Conservation (phyloP, 2,329 filamentous ascomycete species). For the Cadophora sp. region DNA sequence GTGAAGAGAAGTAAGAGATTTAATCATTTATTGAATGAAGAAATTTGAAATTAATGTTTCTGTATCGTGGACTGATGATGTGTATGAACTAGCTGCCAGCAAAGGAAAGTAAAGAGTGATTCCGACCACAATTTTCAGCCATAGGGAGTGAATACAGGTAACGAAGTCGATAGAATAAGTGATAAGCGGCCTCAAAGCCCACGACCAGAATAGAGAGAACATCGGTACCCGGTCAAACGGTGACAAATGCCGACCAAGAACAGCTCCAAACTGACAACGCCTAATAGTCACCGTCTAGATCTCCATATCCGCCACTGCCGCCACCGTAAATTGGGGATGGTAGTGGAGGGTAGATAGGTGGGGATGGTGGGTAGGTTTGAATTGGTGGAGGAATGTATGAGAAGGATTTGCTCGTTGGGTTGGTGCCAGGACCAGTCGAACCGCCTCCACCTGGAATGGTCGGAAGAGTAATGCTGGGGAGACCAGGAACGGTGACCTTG, state of each 20-base stretch:
- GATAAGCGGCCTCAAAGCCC: background rate
- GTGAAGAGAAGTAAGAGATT: background rate
- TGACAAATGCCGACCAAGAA: background rate
- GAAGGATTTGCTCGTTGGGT: background rate
- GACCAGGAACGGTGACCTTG: background rate
- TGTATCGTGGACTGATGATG: background rate
- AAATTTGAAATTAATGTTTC: background rate
- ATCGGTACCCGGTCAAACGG: background rate
- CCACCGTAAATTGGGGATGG: background rate
- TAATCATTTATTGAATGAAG: background rate
- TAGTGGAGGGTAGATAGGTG: background rate
- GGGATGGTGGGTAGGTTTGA: conserved; percentile 12
- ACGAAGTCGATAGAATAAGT: background rate
- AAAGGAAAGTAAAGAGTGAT: background rate
- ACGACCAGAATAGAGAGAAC: background rate
- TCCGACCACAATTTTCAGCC: background rate
- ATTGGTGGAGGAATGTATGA: conserved; percentile 3
- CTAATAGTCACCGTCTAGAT: background rate
- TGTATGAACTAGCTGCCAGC: conserved; percentile 10
- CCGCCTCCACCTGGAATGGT: conserved; percentile 11
- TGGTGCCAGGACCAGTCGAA: background rate
- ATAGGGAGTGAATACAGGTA: background rate
- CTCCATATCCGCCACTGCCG: background rate
- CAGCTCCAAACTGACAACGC: background rate
- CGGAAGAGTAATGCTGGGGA: background rate